Base-by-base conservation (phyloP, 179 eudicot species). In the Camellia oleifera region DNA sequence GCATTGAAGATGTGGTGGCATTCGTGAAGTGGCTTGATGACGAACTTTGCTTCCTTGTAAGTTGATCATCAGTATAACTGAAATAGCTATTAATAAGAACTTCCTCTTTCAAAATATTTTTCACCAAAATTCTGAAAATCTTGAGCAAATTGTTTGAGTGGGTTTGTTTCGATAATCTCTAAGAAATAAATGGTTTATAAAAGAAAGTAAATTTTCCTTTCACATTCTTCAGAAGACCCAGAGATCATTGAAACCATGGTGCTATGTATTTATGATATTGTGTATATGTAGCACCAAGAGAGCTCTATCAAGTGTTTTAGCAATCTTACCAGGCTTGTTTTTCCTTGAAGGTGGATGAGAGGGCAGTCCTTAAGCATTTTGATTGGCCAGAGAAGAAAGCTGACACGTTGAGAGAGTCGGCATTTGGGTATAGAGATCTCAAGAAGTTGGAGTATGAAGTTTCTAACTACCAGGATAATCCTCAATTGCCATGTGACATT, bases 1-100 rank as follows among this genome's bases (percentile, higher is more conserved):
- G 92, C 81, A 90, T 94, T 69, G 93, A 92, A 80, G 97, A 91
- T 66, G 97, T 94, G 11, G 91, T 88, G 57, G 94, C 93, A 57
- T 94, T 94, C 57, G 98, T 94, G 74, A 94, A 94, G 81, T 94
- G 98, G 98, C 95, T 94, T 56, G 98, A 94, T 83, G 98, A 94
- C 61, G 98, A 94, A 77, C 92, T 94, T 50, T 85, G 92, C 84
- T 94, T 91, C 85, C 95, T 94, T 76, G 98, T 92, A 84, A 91
- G 97, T 84, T 67, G 40, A 9, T 42, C 11, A 10, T 12, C 63
- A 14, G 60, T 6, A 7, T 46, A 18, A 58, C 44, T 69, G 68
- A 18, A 32, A 32, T 32, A 32, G 40, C 40, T 32, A 32, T 32
- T 32, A 32, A 32, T 32, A 32, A 48, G 52, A 48, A 0, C 52